These are phyloP conservation scores for Funneliformis caledonium DNA, from an alignment of 371 early-diverging fungal genomes.

Conservation along the genomic window DNA sequence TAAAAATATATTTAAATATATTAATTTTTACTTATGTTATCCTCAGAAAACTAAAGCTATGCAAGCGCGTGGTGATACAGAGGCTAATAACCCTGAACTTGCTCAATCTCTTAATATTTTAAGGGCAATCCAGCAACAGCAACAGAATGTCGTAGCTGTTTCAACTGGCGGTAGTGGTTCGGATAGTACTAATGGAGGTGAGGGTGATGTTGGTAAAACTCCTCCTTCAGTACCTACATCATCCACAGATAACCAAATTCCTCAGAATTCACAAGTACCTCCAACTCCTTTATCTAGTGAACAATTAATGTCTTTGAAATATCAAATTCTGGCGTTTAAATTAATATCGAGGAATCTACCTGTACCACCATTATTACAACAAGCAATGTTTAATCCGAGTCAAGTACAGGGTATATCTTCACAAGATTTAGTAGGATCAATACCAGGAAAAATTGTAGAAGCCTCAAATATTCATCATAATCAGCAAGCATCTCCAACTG, in stretches of 20 bases:
- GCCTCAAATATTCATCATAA: conserved; percentile 41
- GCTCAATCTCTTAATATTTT: conserved; percentile 69
- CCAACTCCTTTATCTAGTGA: conserved; percentile 59
- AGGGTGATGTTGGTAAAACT: not conserved
- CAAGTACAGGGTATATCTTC: conserved; percentile 47
- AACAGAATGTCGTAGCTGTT: conserved; percentile 37
- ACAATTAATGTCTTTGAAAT: conserved; percentile 72
- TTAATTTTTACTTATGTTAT: not conserved
- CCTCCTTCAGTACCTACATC: conserved; percentile 43
- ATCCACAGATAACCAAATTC: conserved; percentile 37
- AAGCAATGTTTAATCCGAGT: conserved; percentile 66
- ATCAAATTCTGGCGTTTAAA: conserved; percentile 84
- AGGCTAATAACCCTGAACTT: conserved; percentile 70
- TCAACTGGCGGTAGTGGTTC: not conserved
- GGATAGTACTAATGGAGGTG: not conserved
- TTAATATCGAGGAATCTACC: conserved; percentile 80
- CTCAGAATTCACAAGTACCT: conserved; percentile 8
- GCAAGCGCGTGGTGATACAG: conserved; percentile 68
- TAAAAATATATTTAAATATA: not conserved
- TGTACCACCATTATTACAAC: conserved; percentile 73
- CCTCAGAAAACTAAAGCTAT: conserved; percentile 41
- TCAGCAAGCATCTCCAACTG: conserved; percentile 33
- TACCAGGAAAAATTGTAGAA: conserved; percentile 43
- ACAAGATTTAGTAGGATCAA: conserved; percentile 45
- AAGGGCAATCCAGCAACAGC: conserved; percentile 52